These are phyloP conservation scores for Mycena olivaceomarginata DNA, from an alignment of 768 basidiomycete species.

Conservation along the genomic window DNA sequence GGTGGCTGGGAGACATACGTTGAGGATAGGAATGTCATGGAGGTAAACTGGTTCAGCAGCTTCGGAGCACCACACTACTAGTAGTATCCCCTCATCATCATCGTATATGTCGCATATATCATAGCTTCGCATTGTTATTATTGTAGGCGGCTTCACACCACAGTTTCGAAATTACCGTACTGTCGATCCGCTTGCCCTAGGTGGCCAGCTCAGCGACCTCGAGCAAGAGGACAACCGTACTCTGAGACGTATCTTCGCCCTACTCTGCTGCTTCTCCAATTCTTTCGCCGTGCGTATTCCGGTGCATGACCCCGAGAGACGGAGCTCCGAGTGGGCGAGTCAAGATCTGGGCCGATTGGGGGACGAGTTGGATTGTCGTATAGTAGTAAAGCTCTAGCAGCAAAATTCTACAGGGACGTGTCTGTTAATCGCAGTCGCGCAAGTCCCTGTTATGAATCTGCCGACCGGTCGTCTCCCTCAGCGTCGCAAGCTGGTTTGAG, in stretches of 20 bases:
- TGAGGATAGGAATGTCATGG: not conserved
- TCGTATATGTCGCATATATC: no score
- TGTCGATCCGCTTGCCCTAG: no score
- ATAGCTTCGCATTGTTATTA: no score
- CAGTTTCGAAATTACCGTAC: no score
- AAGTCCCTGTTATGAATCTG: slow-evolving; percentile 86
- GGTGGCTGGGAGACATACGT: slow-evolving; percentile 6
- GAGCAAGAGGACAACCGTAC: no score
- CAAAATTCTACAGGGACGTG: not conserved
- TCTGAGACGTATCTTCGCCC: no score
- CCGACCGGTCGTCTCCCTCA: slow-evolving; percentile 81
- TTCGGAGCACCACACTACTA: not conserved
- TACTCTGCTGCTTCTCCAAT: no score
- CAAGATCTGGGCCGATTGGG: slow-evolving; percentile 42
- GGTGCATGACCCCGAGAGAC: slow-evolving; percentile 68
- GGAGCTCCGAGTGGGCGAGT: slow-evolving; percentile 9
- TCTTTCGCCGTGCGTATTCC: slow-evolving; percentile 60
- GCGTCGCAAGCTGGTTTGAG: slow-evolving; percentile 76
- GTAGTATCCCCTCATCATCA: no score
- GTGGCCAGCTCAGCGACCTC: no score
- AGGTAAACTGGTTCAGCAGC: not conserved
- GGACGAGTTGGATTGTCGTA: no score
- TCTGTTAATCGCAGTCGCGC: slow-evolving; percentile 12
- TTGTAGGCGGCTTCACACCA: no score
- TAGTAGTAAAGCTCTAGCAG: not conserved